Percentiles rank a stretch among this genome's conserved stretches.
phyloP scores from a whole-genome alignment of 1,284 basidiomycete genomes.

The Ganoderma multipileum region DNA sequence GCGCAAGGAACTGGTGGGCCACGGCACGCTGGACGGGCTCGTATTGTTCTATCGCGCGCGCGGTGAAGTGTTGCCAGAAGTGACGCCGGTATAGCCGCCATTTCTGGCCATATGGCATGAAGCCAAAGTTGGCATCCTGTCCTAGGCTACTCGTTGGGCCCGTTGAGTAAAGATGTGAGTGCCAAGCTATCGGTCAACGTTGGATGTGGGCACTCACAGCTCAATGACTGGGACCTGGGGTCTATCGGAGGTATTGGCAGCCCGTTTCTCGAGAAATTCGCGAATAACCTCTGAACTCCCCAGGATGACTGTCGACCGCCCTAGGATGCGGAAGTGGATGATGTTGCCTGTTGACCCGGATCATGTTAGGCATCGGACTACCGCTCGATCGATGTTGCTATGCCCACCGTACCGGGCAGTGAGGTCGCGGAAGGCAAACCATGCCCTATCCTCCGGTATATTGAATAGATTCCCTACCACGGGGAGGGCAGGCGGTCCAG shows the following conservation, averaged over 20 bases:
- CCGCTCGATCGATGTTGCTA: no score
- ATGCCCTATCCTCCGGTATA: slow-evolving; percentile 13
- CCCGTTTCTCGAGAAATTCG: slow-evolving; percentile 21
- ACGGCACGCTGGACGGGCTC: background rate
- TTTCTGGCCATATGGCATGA: slow-evolving; percentile 25
- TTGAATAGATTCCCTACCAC: slow-evolving; percentile 21
- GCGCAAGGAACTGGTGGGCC: background rate
- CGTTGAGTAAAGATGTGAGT: background rate
- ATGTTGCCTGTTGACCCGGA: slow-evolving; percentile 6
- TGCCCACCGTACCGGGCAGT: slow-evolving; percentile 12
- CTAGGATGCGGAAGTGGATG: slow-evolving; percentile 9
- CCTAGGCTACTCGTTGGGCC: background rate
- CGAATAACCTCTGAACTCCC: background rate
- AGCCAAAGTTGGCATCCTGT: slow-evolving; percentile 16
- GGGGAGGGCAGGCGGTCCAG: slow-evolving; percentile 20
- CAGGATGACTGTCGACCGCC: slow-evolving; percentile 12
- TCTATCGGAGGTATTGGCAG: slow-evolving; percentile 9
- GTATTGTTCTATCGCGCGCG: background rate
- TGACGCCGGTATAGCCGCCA: slow-evolving; percentile 31
- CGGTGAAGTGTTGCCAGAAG: slow-evolving; percentile 21
- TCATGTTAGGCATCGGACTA: background rate
- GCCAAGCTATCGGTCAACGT: background rate
- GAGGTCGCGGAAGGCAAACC: slow-evolving; percentile 13
- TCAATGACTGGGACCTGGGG: slow-evolving; percentile 2
- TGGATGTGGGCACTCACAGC: slow-evolving; percentile 2